Evolutionary conservation across 2,329 filamentous ascomycete genomes (phyloP).

Genomic region (Apiospora aurea): DNA sequence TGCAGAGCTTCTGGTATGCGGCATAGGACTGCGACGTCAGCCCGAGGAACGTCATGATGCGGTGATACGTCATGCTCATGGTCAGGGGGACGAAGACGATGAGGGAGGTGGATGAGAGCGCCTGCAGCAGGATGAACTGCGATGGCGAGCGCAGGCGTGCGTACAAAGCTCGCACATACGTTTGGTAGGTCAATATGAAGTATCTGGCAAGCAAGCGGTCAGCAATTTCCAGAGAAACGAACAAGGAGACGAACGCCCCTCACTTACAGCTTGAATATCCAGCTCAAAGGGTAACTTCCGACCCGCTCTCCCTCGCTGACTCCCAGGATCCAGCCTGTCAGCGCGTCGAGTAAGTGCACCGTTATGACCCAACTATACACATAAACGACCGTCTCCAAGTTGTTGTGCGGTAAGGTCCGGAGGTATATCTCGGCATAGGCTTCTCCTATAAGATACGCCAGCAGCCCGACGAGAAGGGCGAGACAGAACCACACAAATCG

Average conservation of each 20-base stretch:
- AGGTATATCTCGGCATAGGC: conserved; percentile 74
- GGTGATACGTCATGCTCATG: conserved; percentile 67
- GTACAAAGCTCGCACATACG: conserved; percentile 73
- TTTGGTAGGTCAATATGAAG: conserved; percentile 75
- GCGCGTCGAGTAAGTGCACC: conserved; percentile 68
- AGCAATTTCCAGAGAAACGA: conserved; percentile 24
- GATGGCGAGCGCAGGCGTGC: conserved; percentile 69
- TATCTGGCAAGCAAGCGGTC: conserved; percentile 51
- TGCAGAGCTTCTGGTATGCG: conserved; percentile 71
- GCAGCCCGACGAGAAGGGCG: conserved; percentile 66
- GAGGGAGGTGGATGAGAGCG: conserved; percentile 67
- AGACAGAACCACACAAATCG: conserved; percentile 75
- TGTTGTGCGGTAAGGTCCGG: conserved; percentile 70
- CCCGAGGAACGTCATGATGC: conserved; percentile 58
- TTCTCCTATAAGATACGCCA: conserved; percentile 73
- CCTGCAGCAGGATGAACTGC: conserved; percentile 71
- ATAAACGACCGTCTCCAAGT: conserved; percentile 71
- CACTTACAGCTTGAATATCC: conserved; percentile 72
- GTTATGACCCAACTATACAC: conserved; percentile 75
- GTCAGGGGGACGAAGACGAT: conserved; percentile 70
- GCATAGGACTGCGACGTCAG: conserved; percentile 66
- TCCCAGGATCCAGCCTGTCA: conserved; percentile 72
- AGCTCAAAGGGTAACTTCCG: conserved; percentile 73
- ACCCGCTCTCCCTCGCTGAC: conserved; percentile 71
- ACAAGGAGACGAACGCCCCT: neutral